Evolutionary conservation across 2,329 filamentous ascomycete species (phyloP).

Genomic region (Pseudogymnoascus sp.): DNA sequence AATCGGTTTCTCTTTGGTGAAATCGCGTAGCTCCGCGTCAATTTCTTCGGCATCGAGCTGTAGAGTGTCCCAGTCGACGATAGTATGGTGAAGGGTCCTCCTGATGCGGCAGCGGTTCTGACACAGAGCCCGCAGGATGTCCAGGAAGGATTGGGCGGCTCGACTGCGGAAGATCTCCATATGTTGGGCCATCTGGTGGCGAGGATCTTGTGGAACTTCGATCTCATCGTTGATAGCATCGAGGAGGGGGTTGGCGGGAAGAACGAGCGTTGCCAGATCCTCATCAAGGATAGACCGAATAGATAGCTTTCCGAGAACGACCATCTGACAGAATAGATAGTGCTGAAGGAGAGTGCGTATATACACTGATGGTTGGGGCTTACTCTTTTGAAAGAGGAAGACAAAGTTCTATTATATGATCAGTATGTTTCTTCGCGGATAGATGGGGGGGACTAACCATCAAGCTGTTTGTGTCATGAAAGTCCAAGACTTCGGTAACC

Average conservation of each 20-base stretch:
- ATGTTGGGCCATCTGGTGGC: slow-evolving; percentile 61
- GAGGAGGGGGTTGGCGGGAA: slow-evolving; percentile 64
- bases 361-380: slow-evolving; percentile 75
- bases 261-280: slow-evolving; percentile 68
- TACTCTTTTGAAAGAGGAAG: slow-evolving; percentile 65
- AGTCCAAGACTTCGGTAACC: slow-evolving; percentile 58
- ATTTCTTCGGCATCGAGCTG: slow-evolving; percentile 75
- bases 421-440: slow-evolving; percentile 8
- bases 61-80: slow-evolving; percentile 75
- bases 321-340: slow-evolving; percentile 65
- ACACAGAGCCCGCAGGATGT: slow-evolving; percentile 74
- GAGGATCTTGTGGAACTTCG: slow-evolving; percentile 64
- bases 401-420: slow-evolving; percentile 55
- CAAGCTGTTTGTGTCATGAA: slow-evolving; percentile 59
- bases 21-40: slow-evolving; percentile 57
- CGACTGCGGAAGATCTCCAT: slow-evolving; percentile 63
- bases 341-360: slow-evolving; percentile 72
- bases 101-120: slow-evolving; percentile 86
- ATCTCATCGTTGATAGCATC: slow-evolving; percentile 68
- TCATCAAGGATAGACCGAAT: slow-evolving; percentile 70
- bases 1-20: slow-evolving; percentile 53
- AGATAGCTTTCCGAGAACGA: slow-evolving; percentile 58
- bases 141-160: slow-evolving; percentile 65
- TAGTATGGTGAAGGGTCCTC: slow-evolving; percentile 78
- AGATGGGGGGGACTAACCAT: slow-evolving; percentile 42